Evolutionary conservation across 192 early-diverging fungal genomes (phyloP).

Genomic region (Podila clonocystis): DNA sequence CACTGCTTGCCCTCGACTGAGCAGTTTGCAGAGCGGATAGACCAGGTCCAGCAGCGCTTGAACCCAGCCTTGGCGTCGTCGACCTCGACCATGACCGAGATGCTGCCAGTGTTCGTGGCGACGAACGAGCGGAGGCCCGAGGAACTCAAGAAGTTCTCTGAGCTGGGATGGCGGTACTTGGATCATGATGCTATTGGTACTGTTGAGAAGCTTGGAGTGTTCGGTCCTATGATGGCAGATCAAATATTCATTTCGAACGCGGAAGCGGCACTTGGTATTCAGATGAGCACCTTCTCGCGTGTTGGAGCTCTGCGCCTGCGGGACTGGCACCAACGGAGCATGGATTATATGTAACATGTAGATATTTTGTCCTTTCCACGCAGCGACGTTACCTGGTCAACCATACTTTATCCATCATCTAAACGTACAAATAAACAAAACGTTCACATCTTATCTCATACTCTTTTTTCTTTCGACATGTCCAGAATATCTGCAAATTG

Average conservation of each 20-base stretch:
- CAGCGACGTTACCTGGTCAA: too few relatives aligned
- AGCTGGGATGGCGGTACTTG: constrained; percentile 36
- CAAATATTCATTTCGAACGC: constrained; percentile 22
- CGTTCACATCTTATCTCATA: too few relatives aligned
- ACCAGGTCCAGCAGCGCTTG: constrained; percentile 19
- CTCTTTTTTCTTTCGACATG: too few relatives aligned
- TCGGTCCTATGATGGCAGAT: constrained; percentile 44
- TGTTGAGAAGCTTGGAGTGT: constrained; percentile 24
- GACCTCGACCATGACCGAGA: background rate
- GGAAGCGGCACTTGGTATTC: constrained; percentile 22
- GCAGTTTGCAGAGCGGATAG: constrained; percentile 35
- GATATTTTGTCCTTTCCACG: background rate
- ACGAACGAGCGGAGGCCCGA: constrained; percentile 42
- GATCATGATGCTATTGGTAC: constrained; percentile 41
- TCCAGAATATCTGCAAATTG: too few relatives aligned
- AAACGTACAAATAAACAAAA: too few relatives aligned
- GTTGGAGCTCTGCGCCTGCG: constrained; percentile 38
- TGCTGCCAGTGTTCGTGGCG: constrained; percentile 47
- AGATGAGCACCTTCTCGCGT: constrained; percentile 49
- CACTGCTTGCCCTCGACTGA: constrained; percentile 46
- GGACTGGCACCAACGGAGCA: constrained; percentile 28
- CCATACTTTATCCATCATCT: too few relatives aligned
- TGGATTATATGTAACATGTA: constrained; percentile 21
- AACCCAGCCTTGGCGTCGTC: constrained; percentile 20
- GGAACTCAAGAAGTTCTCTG: constrained; percentile 44